A percentile compares a stretch with the other conserved stretches of the same genome.
Evolutionary conservation across 306 rosid genomes (phyloP).

Genomic region (Citrullus amarus): DNA sequence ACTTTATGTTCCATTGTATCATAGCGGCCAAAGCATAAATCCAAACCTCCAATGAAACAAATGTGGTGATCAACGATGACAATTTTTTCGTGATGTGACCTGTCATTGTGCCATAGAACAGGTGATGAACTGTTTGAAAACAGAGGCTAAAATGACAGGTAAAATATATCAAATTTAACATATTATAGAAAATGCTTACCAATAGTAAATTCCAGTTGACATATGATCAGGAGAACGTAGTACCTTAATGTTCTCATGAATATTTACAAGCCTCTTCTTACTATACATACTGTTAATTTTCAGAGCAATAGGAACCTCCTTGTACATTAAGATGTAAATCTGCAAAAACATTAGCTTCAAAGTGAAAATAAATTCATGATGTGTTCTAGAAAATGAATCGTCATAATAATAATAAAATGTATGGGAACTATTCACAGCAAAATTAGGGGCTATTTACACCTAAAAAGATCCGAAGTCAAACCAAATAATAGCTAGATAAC

Average conservation of each 20-base stretch:
- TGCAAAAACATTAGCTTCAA: slow-evolving; percentile 14
- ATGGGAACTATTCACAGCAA: not conserved
- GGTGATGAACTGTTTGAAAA: not conserved
- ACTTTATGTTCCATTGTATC: slow-evolving; percentile 37
- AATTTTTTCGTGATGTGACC: slow-evolving; percentile 49
- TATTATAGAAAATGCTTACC: slow-evolving; percentile 17
- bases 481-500: not conserved
- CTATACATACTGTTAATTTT: slow-evolving; percentile 36
- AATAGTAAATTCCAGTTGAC: slow-evolving; percentile 31
- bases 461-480: not conserved
- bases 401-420: not conserved
- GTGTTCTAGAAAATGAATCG: not conserved
- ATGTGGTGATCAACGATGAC: slow-evolving; percentile 34
- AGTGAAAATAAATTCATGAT: not conserved
- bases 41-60: slow-evolving; percentile 40
- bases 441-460: not conserved
- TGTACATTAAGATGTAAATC: slow-evolving; percentile 38
- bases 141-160: not conserved
- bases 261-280: slow-evolving; percentile 25
- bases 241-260: slow-evolving; percentile 33
- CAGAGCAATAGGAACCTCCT: slow-evolving; percentile 40
- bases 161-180: not conserved
- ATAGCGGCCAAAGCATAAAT: slow-evolving; percentile 40
- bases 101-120: slow-evolving; percentile 7
- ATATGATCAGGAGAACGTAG: slow-evolving; percentile 35